A percentile compares a stretch with the other conserved stretches of the same genome.
phyloP scores from a whole-genome alignment of 2,329 filamentous ascomycete species.

The Onygenales sp. region DNA sequence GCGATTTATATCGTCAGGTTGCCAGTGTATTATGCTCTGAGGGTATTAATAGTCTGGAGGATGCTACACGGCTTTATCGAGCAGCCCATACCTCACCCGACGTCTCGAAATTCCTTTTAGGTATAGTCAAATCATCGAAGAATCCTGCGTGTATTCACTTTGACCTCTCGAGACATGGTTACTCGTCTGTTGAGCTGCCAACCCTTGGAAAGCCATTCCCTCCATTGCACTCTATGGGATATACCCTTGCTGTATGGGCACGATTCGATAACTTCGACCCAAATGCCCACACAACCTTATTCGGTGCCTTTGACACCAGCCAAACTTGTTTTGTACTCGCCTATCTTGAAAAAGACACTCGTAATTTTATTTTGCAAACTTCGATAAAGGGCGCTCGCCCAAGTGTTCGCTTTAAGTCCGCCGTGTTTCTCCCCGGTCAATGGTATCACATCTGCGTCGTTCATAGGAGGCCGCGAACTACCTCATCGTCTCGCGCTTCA shows the following conservation, averaged over 20 bases:
- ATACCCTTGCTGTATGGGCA: slow-evolving; percentile 85
- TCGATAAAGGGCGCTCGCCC: slow-evolving; percentile 78
- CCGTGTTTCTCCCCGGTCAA: slow-evolving; percentile 60
- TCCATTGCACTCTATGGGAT: slow-evolving; percentile 66
- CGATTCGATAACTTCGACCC: slow-evolving; percentile 79
- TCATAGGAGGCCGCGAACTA: slow-evolving; percentile 68
- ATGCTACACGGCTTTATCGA: slow-evolving; percentile 68
- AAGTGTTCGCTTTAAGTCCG: slow-evolving; percentile 86
- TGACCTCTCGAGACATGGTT: slow-evolving; percentile 78
- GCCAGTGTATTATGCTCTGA: slow-evolving; percentile 61
- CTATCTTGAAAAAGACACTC: slow-evolving; percentile 88
- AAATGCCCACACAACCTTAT: slow-evolving; percentile 82
- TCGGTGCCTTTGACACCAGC: slow-evolving; percentile 83
- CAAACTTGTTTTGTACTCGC: slow-evolving; percentile 91
- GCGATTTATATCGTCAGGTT: slow-evolving; percentile 52
- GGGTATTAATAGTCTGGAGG: slow-evolving; percentile 70
- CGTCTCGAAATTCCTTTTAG: slow-evolving; percentile 60
- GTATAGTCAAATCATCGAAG: slow-evolving; percentile 63
- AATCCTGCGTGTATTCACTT: slow-evolving; percentile 85
- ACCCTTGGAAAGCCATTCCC: slow-evolving; percentile 81
- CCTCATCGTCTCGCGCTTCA: slow-evolving; percentile 68
- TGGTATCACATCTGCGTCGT: slow-evolving; percentile 95
- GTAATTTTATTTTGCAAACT: slow-evolving; percentile 90
- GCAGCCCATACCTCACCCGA: slow-evolving; percentile 42
- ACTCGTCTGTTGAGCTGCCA: slow-evolving; percentile 80